Conservation (phyloP, 2,329 filamentous ascomycete genomes). For the Chaetomium strumarium region DNA sequence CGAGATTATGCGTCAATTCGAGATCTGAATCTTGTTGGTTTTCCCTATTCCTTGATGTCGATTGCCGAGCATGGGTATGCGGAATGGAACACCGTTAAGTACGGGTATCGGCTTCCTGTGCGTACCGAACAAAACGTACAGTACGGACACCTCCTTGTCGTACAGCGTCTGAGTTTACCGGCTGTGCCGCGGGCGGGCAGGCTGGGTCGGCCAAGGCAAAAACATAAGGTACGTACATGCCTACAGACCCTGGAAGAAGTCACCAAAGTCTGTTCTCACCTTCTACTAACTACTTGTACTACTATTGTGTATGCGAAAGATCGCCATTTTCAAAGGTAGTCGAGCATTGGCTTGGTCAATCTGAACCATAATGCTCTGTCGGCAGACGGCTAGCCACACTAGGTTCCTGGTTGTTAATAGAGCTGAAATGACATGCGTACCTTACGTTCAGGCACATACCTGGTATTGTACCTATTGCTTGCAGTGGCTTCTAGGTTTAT, state of each 20-base stretch:
- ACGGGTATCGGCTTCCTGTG: background rate
- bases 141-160: background rate
- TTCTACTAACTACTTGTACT: too few species aligned
- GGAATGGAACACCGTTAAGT: background rate
- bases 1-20: background rate
- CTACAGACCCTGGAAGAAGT: background rate
- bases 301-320: too few species aligned
- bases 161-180: slow-evolving; percentile 8
- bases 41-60: background rate
- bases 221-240: too few species aligned
- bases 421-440: too few species aligned
- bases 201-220: slow-evolving; percentile 18
- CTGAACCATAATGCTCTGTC: too few species aligned
- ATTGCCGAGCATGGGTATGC: slow-evolving; percentile 1
- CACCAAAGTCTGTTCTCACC: background rate
- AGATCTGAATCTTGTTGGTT: background rate
- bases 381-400: too few species aligned
- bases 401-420: too few species aligned
- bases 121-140: background rate
- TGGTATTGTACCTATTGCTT: too few species aligned
- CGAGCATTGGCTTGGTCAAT: slow-evolving; percentile 2
- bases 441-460: too few species aligned
- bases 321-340: background rate
- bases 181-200: slow-evolving; percentile 22
- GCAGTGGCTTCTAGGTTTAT: too few species aligned